Evolutionary conservation across 129 eudicot species (phyloP).

Genomic region (Chrysanthemum lavandulifolium): DNA sequence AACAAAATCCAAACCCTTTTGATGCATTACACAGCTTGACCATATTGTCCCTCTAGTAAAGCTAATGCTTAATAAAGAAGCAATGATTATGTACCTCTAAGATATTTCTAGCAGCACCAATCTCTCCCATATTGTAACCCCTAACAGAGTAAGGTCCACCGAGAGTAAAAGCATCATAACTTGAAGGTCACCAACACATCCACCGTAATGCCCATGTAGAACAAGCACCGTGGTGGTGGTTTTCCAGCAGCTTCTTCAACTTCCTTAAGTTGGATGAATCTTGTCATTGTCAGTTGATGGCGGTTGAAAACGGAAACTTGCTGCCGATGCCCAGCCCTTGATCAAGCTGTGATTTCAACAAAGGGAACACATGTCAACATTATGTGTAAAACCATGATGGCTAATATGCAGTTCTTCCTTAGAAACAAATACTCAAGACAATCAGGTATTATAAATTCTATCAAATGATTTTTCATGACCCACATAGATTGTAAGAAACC

Average conservation of each 20-base stretch:
- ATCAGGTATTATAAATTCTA: too few relatives aligned
- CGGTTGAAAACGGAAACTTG: constrained; percentile 88
- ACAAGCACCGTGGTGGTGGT: constrained; percentile 90
- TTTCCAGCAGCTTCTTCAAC: constrained; percentile 95
- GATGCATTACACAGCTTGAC: too few relatives aligned
- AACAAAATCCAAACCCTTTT: too few relatives aligned
- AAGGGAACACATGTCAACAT: constrained; percentile 1
- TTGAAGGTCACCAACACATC: constrained; percentile 98
- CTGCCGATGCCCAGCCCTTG: constrained; percentile 93
- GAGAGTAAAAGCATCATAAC: constrained; percentile 88
- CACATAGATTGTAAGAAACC: not conserved
- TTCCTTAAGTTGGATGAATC: constrained; percentile 61
- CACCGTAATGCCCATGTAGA: constrained; percentile 96
- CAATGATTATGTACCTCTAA: constrained; percentile 59
- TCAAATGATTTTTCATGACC: not conserved
- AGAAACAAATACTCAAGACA: too few relatives aligned
- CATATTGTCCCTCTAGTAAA: too few relatives aligned
- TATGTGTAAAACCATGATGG: not conserved
- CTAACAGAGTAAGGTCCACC: constrained; percentile 97
- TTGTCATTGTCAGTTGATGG: constrained; percentile 74
- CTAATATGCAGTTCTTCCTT: not conserved
- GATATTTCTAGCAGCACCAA: constrained; percentile 92
- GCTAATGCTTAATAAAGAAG: not conserved
- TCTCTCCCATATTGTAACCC: constrained; percentile 96
- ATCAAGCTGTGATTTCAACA: constrained; percentile 56